A percentile compares a stretch with the other conserved stretches of the same genome.
Evolutionary conservation across 495 filamentous ascomycete species (phyloP).

Genomic region (Penicillium manginii): DNA sequence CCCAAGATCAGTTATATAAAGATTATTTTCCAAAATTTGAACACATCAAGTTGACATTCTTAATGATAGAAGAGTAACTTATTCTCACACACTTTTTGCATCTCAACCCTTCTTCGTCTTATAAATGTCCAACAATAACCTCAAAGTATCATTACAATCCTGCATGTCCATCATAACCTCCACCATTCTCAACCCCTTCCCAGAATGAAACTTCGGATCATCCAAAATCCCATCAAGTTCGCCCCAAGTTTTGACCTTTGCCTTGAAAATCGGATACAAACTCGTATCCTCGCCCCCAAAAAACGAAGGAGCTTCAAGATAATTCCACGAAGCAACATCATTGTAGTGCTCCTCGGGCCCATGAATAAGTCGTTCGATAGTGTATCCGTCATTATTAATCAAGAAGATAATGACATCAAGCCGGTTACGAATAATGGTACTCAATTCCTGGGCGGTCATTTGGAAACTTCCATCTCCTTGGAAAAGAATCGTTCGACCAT

Average conservation of each 20-base stretch:
- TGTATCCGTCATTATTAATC: conserved; percentile 73
- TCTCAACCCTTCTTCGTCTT: conserved; percentile 3
- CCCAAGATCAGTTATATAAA: too few relatives aligned
- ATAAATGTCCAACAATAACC: conserved; percentile 4
- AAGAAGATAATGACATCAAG: conserved; percentile 74
- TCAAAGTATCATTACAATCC: conserved; percentile 11
- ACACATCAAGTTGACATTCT: too few relatives aligned
- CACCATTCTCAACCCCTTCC: conserved; percentile 12
- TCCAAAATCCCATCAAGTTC: conserved; percentile 7
- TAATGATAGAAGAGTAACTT: too few relatives aligned
- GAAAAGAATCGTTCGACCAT: conserved; percentile 60
- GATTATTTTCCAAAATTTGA: too few relatives aligned
- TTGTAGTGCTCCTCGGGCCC: conserved; percentile 72
- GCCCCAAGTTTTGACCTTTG: conserved; percentile 6
- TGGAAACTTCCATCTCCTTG: conserved; percentile 83
- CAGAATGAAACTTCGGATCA: neutral
- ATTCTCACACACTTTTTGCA: neutral
- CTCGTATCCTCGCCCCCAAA: neutral
- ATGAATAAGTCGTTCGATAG: conserved; percentile 73
- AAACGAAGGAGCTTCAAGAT: conserved; percentile 9
- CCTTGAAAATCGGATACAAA: conserved; percentile 8
- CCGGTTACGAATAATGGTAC: conserved; percentile 69
- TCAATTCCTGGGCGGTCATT: conserved; percentile 74
- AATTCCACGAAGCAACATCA: conserved; percentile 42
- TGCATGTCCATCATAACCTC: conserved; percentile 13